Conservation (phyloP, 78 protist species). For the Guillardia theta region DNA sequence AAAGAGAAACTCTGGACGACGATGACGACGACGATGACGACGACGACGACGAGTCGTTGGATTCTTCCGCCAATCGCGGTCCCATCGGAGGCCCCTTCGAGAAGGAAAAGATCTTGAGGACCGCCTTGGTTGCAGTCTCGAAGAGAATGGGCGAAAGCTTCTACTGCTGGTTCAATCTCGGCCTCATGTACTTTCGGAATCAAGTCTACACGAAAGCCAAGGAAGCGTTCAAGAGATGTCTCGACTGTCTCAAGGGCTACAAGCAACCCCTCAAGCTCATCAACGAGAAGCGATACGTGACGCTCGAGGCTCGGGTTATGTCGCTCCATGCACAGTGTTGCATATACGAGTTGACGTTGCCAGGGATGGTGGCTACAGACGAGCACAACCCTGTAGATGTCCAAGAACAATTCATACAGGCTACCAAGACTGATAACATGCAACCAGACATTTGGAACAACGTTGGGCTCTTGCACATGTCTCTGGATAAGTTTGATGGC, state of each 20-base stretch:
- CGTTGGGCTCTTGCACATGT: constrained; percentile 16
- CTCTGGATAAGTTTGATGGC: constrained; percentile 7
- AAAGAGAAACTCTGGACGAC: too few relatives aligned
- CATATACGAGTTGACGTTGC: neutral
- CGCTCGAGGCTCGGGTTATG: neutral
- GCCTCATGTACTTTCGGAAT: neutral
- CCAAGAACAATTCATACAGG: neutral
- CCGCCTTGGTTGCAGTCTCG: neutral
- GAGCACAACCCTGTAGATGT: neutral
- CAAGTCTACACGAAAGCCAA: neutral
- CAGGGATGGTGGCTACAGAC: neutral
- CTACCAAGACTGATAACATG: neutral
- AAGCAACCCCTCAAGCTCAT: neutral
- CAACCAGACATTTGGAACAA: constrained; percentile 27
- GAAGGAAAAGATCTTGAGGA: neutral
- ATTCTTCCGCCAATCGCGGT: neutral
- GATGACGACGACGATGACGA: neutral
- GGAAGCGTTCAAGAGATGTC: neutral
- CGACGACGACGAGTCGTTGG: neutral
- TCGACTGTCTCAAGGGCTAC: neutral
- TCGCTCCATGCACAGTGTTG: neutral
- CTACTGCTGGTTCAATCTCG: neutral
- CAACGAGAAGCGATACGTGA: neutral
- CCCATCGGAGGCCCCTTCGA: neutral
- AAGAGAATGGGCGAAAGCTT: neutral